Percentiles rank a stretch among this genome's conserved stretches.
Conservation (phyloP, 768 basidiomycete species). For the Symmetrospora coprosmae region DNA sequence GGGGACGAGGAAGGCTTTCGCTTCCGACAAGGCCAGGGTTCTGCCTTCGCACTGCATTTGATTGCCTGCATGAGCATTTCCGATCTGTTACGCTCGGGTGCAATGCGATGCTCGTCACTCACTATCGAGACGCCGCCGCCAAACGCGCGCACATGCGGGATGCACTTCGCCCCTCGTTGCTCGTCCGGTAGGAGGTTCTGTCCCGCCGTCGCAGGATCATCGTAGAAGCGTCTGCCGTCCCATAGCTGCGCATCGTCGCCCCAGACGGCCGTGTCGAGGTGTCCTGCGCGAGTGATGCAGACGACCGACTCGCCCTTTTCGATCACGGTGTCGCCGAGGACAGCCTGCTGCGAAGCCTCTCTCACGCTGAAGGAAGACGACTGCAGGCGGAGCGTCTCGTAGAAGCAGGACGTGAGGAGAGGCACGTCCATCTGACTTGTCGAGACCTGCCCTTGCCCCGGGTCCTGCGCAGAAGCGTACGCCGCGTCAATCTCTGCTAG, state of each 20-base stretch:
- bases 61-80: no score
- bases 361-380: constrained; percentile 24
- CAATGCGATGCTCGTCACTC: no score
- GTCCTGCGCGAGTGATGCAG: constrained; percentile 14
- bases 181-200: neutral
- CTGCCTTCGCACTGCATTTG: constrained; percentile 27
- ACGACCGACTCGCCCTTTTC: neutral
- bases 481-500: constrained; percentile 12
- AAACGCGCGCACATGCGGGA: constrained; percentile 21
- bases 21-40: constrained; percentile 21
- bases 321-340: neutral
- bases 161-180: neutral
- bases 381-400: constrained; percentile 26
- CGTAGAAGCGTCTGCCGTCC: constrained; percentile 26
- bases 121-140: constrained; percentile 28
- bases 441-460: neutral
- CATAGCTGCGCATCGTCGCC: constrained; percentile 9
- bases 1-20: constrained; percentile 19
- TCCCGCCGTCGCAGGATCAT: neutral
- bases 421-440: constrained; percentile 21
- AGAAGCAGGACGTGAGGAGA: constrained; percentile 21
- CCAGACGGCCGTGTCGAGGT: constrained; percentile 15
- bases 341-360: constrained; percentile 4
- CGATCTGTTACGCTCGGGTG: no score
- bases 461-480: neutral